These are phyloP conservation scores for Globisporangium middletonii DNA, from an alignment of 352 stramenopile genomes.

Conservation along the genomic window DNA sequence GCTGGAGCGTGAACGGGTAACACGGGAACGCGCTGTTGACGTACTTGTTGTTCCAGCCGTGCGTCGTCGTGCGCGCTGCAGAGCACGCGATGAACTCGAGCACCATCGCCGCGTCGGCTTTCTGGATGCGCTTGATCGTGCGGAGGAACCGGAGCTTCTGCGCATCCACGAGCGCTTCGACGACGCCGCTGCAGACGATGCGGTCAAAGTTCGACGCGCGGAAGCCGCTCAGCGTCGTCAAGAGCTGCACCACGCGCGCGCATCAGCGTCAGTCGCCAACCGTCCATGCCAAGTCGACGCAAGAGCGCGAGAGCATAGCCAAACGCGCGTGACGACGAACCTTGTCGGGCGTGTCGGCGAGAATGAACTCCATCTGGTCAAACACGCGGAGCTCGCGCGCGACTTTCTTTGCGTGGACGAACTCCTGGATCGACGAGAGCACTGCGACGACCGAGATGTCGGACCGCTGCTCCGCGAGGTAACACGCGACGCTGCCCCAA, in stretches of 20 bases:
- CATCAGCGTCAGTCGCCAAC: neutral
- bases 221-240: slow-evolving; percentile 51
- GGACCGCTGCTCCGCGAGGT: slow-evolving; percentile 49
- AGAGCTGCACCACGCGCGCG: slow-evolving; percentile 19
- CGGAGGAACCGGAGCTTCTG: slow-evolving; percentile 52
- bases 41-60: slow-evolving; percentile 84
- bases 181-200: slow-evolving; percentile 48
- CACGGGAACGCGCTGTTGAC: slow-evolving; percentile 60
- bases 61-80: slow-evolving; percentile 54
- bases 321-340: slow-evolving; percentile 8
- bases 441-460: slow-evolving; percentile 47
- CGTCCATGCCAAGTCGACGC: too few species aligned
- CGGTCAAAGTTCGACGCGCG: slow-evolving; percentile 57
- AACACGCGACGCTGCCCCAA: slow-evolving; percentile 74
- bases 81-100: slow-evolving; percentile 69
- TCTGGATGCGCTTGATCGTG: slow-evolving; percentile 60
- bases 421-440: slow-evolving; percentile 49
- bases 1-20: slow-evolving; percentile 43
- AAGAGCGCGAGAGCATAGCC: neutral
- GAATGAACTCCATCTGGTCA: slow-evolving; percentile 66
- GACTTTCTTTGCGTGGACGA: slow-evolving; percentile 52
- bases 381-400: slow-evolving; percentile 49
- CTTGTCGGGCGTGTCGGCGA: slow-evolving; percentile 57
- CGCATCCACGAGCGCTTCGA: slow-evolving; percentile 40
- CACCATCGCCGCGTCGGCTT: slow-evolving; percentile 39